Evolutionary conservation across 805 yeast species (phyloP).

Genomic region (Zygoascus bituminiphila): DNA sequence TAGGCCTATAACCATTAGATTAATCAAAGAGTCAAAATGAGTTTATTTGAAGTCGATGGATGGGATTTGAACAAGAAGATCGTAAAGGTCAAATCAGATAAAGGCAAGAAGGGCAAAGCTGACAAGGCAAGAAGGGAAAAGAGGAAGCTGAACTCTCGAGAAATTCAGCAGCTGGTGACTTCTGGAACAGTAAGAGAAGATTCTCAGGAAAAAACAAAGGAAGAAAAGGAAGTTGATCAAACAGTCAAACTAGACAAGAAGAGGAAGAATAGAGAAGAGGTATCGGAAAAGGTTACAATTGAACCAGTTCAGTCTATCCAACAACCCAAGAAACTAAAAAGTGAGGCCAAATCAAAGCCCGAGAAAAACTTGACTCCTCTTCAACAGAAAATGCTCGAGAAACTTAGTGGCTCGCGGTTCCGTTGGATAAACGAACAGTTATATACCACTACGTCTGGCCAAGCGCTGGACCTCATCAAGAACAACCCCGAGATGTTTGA

Average conservation of each 20-base stretch:
- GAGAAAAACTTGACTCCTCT: slow-evolving; percentile 23
- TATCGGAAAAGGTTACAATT: slow-evolving; percentile 7
- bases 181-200: slow-evolving; percentile 12
- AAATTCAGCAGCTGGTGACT: slow-evolving; percentile 12
- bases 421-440: slow-evolving; percentile 97
- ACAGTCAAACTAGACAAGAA: slow-evolving; percentile 15
- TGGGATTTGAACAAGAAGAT: slow-evolving; percentile 42
- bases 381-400: slow-evolving; percentile 93
- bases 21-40: too few relatives aligned
- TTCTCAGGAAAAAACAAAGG: slow-evolving; percentile 9
- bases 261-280: slow-evolving; percentile 17
- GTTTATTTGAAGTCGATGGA: slow-evolving; percentile 72
- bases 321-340: slow-evolving; percentile 9
- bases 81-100: slow-evolving; percentile 15
- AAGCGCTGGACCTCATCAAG: slow-evolving; percentile 62
- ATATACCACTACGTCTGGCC: slow-evolving; percentile 76
- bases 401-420: slow-evolving; percentile 88
- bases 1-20: neutral
- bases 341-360: slow-evolving; percentile 1
- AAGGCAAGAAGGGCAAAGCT: slow-evolving; percentile 18
- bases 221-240: slow-evolving; percentile 5
- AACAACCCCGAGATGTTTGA: slow-evolving; percentile 84
- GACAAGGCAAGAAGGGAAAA: slow-evolving; percentile 23
- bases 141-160: slow-evolving; percentile 21
- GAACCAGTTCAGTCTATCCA: neutral